Conservation (phyloP, 371 early-diverging fungal genomes). For the Mortierella sp. region DNA sequence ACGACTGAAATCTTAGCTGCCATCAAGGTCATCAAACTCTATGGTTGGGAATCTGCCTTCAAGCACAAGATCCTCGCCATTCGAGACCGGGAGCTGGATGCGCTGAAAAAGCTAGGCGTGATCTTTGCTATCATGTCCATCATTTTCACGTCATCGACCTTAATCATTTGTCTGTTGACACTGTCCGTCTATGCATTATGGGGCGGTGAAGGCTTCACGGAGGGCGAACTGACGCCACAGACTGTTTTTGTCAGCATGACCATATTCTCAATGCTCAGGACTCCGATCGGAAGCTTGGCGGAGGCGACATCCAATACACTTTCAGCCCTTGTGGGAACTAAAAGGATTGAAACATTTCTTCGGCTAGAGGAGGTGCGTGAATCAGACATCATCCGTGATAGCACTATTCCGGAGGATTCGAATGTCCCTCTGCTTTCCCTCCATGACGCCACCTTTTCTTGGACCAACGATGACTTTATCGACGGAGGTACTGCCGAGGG, state of each 20-base stretch:
- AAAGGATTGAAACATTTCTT: conserved; percentile 81
- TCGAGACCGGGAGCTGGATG: conserved; percentile 61
- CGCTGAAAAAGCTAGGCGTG: conserved; percentile 69
- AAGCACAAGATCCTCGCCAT: conserved; percentile 57
- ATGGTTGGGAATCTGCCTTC: conserved; percentile 72
- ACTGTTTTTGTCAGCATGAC: conserved; percentile 91
- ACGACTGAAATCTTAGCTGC: conserved; percentile 84
- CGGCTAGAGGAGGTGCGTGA: conserved; percentile 79
- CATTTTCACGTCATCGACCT: conserved; percentile 59
- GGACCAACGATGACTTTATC: conserved; percentile 57
- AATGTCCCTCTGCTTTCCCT: conserved; percentile 33
- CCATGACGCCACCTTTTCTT: conserved; percentile 62
- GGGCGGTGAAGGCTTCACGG: conserved; percentile 60
- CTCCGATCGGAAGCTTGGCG: conserved; percentile 62
- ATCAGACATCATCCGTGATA: conserved; percentile 62
- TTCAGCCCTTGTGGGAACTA: conserved; percentile 83
- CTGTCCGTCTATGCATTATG: conserved; percentile 65
- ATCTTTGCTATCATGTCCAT: conserved; percentile 72
- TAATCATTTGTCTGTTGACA: conserved; percentile 63
- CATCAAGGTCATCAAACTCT: conserved; percentile 84
- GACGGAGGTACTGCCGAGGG: conserved; percentile 77
- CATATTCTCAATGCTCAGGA: conserved; percentile 85
- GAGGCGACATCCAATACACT: conserved; percentile 70
- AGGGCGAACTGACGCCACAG: conserved; percentile 68
- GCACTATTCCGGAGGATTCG: conserved; percentile 76